Evolutionary conservation across 495 filamentous ascomycete species (phyloP), one percentile per base, ranked within the genome.

Genomic region (Daldinia concentrica): DNA sequence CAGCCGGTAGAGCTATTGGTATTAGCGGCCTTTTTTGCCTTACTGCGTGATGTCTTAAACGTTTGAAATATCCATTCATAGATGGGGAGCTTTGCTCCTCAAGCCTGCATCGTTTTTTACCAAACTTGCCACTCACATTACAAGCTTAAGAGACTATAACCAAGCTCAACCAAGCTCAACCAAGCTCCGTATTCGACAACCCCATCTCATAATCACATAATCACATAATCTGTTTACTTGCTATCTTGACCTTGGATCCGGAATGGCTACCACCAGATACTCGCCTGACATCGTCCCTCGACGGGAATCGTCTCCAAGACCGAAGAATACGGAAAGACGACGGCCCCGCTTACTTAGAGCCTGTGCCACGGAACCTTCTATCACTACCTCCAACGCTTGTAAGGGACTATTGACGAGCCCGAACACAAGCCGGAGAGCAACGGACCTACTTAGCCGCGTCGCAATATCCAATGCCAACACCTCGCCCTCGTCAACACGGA

Each of bases 331-430:
- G 2, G 72, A 77, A 68, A 66, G 75, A 52, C 76, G 81, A 59
- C 79, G 85, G 64, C 85, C 86, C 48, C 81, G 81, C 58, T 78
- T 88, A 30, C 78, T 86, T 58, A 79, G 86, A 50, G 80, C 84
- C 15, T 77, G 79, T 45, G 85, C 83, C 34, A 88, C 86, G 30
- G 83, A 84, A 64, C 84, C 86, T 0, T 84, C 83, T 41, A 84
- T 88, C 65, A 86, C 83, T n/a, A 83, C 82, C 1, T 85, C 84
- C 61, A 86, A 86, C 65, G 81, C 83, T 48, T 84, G 80, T 67
- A 79, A 79, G 61, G 82, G 82, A 34, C 76, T 85, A 39, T 75
- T 86, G 39, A 81, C 83, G 17, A 82, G 72, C 62, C 79, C 80
- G 6, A 79, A 82, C 50, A 79, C 82, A 1, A 79, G 77, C 62